phyloP scores from a whole-genome alignment of 192 early-diverging fungal species.

The Backusella circina region DNA sequence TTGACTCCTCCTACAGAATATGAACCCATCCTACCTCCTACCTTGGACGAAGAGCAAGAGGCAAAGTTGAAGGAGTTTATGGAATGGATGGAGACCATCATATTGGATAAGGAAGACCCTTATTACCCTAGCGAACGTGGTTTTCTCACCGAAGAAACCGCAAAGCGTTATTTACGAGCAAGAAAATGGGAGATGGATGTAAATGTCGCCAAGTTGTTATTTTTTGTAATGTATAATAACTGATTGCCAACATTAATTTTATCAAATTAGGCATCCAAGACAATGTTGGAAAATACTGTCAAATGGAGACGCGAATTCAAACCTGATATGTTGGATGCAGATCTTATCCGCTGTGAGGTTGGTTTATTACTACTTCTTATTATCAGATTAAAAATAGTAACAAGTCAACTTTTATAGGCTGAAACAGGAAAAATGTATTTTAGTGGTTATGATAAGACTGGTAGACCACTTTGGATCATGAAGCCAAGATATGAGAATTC shows the following conservation, averaged over 20 bases:
- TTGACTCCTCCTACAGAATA: conserved; percentile 11
- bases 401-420: conserved; percentile 1
- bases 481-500: conserved; percentile 77
- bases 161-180: conserved; percentile 25
- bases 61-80: conserved; percentile 11
- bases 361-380: background rate
- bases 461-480: conserved; percentile 74
- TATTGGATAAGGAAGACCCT: conserved; percentile 4
- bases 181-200: conserved; percentile 27
- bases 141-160: conserved; percentile 21
- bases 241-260: too few species aligned
- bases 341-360: conserved; percentile 30
- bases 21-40: background rate
- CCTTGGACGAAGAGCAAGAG: conserved; percentile 15
- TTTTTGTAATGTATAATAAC: background rate
- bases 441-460: conserved; percentile 73
- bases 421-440: conserved; percentile 79
- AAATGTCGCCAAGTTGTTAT: background rate
- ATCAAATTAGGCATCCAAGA: conserved; percentile 11
- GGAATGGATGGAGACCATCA: conserved; percentile 12
- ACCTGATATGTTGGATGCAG: conserved; percentile 13
- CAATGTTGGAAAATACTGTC: conserved; percentile 16
- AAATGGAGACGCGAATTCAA: conserved; percentile 21
- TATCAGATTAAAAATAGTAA: background rate
- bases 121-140: conserved; percentile 25